A percentile compares a stretch with the other conserved stretches of the same genome.
phyloP scores from a whole-genome alignment of 495 filamentous ascomycete species.

The Tuber calosporum region DNA sequence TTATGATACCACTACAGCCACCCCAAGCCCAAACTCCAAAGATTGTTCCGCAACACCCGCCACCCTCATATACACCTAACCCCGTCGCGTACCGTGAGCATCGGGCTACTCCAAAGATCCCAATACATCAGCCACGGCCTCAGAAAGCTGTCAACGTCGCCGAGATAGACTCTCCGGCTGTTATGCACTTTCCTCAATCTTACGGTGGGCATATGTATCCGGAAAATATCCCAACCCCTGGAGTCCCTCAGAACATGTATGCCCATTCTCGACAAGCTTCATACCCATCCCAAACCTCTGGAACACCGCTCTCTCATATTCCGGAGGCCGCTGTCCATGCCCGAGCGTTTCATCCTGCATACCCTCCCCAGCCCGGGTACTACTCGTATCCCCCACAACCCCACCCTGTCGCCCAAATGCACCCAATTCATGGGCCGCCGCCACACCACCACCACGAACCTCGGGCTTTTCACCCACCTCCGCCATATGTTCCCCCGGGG shows the following conservation, averaged over 20 bases:
- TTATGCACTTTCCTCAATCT: conserved; percentile 53
- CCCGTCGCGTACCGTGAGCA: conserved; percentile 63
- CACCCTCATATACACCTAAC: conserved; percentile 38
- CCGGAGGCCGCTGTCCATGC: conserved; percentile 92
- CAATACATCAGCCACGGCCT: conserved; percentile 93
- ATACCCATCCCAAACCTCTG: conserved; percentile 68
- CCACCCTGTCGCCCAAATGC: conserved; percentile 51
- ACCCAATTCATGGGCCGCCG: conserved; percentile 50
- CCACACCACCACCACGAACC: conserved; percentile 55
- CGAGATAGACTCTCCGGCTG: conserved; percentile 81
- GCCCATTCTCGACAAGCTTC: conserved; percentile 63
- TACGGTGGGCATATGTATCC: conserved; percentile 39
- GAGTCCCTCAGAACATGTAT: conserved; percentile 53
- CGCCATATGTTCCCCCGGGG: conserved; percentile 47
- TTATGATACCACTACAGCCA: conserved; percentile 33
- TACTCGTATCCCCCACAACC: conserved; percentile 55
- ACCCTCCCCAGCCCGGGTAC: conserved; percentile 55
- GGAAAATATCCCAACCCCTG: conserved; percentile 36
- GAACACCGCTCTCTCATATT: conserved; percentile 89
- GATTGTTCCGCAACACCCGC: conserved; percentile 38
- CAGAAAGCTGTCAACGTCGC: conserved; percentile 92
- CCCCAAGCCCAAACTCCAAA: conserved; percentile 56
- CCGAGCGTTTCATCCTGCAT: conserved; percentile 80
- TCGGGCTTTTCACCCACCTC: conserved; percentile 43
- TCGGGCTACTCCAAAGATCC: conserved; percentile 58